Evolutionary conservation across 2,329 filamentous ascomycete genomes (phyloP).

Genomic region (Paecilomyces sp.): DNA sequence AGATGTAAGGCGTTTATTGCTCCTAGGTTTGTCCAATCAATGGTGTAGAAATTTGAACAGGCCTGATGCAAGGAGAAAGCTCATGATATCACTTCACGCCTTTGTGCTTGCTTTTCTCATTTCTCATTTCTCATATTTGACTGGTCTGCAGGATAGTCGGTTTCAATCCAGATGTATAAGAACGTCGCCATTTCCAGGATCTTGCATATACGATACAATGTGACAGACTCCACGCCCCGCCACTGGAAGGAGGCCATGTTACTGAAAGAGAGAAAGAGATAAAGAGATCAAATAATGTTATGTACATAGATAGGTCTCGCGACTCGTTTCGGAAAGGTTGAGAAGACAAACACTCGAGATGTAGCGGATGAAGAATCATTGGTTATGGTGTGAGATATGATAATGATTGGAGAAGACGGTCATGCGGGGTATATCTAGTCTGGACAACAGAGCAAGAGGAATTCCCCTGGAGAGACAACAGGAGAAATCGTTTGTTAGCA

Average conservation of each 20-base stretch:
- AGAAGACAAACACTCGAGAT: not conserved
- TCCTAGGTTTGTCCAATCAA: too few relatives aligned
- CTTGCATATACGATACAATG: not conserved
- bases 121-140: too few relatives aligned
- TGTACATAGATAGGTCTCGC: not conserved
- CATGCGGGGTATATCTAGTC: constrained; percentile 9
- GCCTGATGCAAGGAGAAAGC: too few relatives aligned
- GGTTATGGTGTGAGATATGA: constrained; percentile 2
- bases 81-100: too few relatives aligned
- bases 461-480: constrained; percentile 2
- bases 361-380: not conserved
- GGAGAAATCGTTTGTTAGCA: constrained; percentile 1
- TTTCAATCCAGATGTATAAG: not conserved
- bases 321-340: not conserved
- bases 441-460: constrained; percentile 4
- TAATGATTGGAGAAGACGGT: not conserved
- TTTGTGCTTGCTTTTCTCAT: too few relatives aligned
- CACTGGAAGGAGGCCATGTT: not conserved
- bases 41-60: too few relatives aligned
- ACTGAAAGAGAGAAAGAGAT: not conserved
- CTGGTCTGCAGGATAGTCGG: too few relatives aligned
- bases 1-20: too few relatives aligned
- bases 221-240: not conserved
- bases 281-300: not conserved
- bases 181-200: not conserved